phyloP scores from a whole-genome alignment of 306 rosid species.

The Fagus crenata region DNA sequence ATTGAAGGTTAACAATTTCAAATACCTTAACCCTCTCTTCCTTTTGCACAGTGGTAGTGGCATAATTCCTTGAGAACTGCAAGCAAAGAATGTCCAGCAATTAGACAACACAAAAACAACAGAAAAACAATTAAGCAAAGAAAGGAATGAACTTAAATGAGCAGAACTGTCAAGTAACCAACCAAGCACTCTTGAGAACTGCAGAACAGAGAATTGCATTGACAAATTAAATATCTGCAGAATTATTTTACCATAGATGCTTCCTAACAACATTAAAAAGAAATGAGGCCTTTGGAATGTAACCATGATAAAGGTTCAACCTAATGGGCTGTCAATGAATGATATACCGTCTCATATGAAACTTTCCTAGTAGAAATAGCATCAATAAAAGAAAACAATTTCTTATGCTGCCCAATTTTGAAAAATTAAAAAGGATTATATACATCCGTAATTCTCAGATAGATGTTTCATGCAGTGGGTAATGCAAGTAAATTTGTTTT shows the following conservation, averaged over 20 bases:
- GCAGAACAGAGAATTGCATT: not conserved
- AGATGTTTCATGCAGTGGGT: not conserved
- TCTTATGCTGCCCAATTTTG: not conserved
- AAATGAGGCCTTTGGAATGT: not conserved
- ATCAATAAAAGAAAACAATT: not conserved
- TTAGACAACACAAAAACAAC: conserved; percentile 21
- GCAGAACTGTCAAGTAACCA: not conserved
- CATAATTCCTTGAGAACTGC: conserved; percentile 66
- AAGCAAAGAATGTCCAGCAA: conserved; percentile 30
- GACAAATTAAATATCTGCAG: not conserved
- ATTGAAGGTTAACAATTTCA: conserved; percentile 13
- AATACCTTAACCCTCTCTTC: conserved; percentile 67
- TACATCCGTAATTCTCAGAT: not conserved
- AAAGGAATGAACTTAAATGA: not conserved
- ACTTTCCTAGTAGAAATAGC: not conserved
- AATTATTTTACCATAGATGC: not conserved
- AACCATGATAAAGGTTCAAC: not conserved
- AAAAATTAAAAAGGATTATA: not conserved
- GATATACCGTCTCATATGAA: not conserved
- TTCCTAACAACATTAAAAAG: not conserved
- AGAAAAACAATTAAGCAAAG: not conserved
- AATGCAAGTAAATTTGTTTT: not conserved
- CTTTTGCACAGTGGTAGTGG: conserved; percentile 53
- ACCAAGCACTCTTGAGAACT: not conserved
- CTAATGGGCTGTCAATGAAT: not conserved